Percentiles rank a stretch among this genome's conserved stretches.
Evolutionary conservation across 257 asterid species (phyloP).

Genomic region (Solanum chilense): DNA sequence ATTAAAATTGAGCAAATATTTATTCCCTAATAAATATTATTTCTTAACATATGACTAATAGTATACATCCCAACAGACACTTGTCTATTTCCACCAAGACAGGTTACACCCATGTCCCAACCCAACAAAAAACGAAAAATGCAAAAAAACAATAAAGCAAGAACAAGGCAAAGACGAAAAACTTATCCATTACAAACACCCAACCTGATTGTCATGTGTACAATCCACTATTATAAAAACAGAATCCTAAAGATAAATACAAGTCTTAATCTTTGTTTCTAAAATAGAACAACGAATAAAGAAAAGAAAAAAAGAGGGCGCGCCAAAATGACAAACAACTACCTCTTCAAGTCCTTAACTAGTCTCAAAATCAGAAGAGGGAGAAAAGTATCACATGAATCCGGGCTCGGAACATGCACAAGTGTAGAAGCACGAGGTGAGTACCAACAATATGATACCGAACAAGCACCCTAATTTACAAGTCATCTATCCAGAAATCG

Average conservation of each 20-base stretch:
- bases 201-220: not conserved
- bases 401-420: not conserved
- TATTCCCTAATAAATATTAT: too few species aligned
- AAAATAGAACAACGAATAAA: not conserved
- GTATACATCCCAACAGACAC: not conserved
- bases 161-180: not conserved
- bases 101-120: not conserved
- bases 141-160: not conserved
- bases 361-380: not conserved
- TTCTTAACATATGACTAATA: too few species aligned
- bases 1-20: too few species aligned
- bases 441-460: not conserved
- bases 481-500: not conserved
- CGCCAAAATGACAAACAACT: not conserved
- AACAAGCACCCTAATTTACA: not conserved
- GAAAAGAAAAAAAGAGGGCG: not conserved
- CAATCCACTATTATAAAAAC: not conserved
- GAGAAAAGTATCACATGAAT: not conserved
- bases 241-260: not conserved
- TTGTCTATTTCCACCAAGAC: not conserved
- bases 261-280: not conserved
- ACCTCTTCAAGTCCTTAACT: not conserved
- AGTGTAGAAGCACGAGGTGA: not conserved
- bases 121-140: not conserved
- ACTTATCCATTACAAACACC: not conserved